Evolutionary conservation across 208 protist genomes (phyloP), one percentile per base, ranked within the genome.

Genomic region (Crithidia sp.): DNA sequence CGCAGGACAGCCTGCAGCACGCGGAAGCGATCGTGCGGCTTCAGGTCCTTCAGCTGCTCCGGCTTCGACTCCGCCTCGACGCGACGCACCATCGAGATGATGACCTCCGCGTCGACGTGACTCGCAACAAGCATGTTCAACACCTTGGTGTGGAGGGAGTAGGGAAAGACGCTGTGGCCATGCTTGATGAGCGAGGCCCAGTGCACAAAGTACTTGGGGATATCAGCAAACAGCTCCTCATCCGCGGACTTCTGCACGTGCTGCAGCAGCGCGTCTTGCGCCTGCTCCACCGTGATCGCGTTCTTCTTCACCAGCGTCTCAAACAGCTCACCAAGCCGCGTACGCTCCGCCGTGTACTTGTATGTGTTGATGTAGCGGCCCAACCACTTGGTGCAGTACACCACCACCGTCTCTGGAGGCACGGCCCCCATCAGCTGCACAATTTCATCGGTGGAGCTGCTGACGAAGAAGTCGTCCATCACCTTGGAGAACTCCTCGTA

Each of bases 401-500:
- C 77, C 76, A 90, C 74, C 44, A 85, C 63, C 47, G 68, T 59
- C 37, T 86, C 86, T 4, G 62, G 63, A 7, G 70, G 88, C 28
- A 95, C 84, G 19, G 78, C 28, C 3, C 19, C 57, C 19, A 95
- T 47, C 43, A 90, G 37, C 43, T 59, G 45, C n/a, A 90, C 75
- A 17, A 88, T 84, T 44, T 93, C 86, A 49, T 92, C 85, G 5
- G 83, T 61, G 19, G 60, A 79, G 70, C 84, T 88, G 69, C 77
- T 89, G 14, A 74, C 49, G 77, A 93, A 95, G 76, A 86, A 96
- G 69, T 90, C 82, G 61, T 96, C 92, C 84, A 96, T 92, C 44
- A 79, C 82, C 58, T 76, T 70, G 57, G 82, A 91, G 60, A 96
- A 91, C 67, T 90, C 82, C 60, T 92, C 85, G 14, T 76, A 79